Evolutionary conservation across 129 eudicot genomes (phyloP).

Genomic region (Daucus carota): DH1_v3.0 NC_030389.2:1292501-1293000

Average conservation of each 20-base stretch:
- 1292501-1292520: background rate
- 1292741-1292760: background rate
- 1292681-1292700: no score
- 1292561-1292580: background rate
- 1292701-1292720: background rate
- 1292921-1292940: slow-evolving; percentile 82
- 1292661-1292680: background rate
- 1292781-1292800: background rate
- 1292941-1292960: slow-evolving; percentile 99
- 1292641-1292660: background rate
- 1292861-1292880: slow-evolving; percentile 86
- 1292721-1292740: background rate
- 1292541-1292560: background rate
- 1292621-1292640: background rate
- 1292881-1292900: slow-evolving; percentile 99
- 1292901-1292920: slow-evolving; percentile 51
- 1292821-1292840: slow-evolving; percentile 6
- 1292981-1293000: slow-evolving; percentile 11
- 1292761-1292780: background rate
- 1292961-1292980: slow-evolving; percentile 7
- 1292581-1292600: background rate
- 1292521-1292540: background rate
- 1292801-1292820: background rate
- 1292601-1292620: background rate
- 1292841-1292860: slow-evolving; percentile 19